phyloP scores from a whole-genome alignment of 2,329 filamentous ascomycete genomes.

The Fusarium poae region DNA sequence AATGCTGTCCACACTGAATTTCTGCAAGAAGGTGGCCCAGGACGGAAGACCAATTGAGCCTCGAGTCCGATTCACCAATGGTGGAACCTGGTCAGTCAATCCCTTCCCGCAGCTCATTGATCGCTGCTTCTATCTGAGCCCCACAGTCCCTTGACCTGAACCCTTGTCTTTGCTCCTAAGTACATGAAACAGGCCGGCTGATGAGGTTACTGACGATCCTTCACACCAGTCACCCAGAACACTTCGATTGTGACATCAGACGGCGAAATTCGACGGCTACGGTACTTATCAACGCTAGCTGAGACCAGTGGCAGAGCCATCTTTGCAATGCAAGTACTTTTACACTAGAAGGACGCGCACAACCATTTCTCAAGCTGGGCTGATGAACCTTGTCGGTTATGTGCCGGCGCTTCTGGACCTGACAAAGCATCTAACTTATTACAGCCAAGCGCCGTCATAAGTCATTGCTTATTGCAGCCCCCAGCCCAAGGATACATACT shows the following conservation, averaged over 20 bases:
- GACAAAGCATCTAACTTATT: neutral
- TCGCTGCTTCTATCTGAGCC: neutral
- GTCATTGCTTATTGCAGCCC: neutral
- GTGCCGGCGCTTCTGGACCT: neutral
- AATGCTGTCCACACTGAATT: constrained; percentile 50
- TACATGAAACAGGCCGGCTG: constrained; percentile 1
- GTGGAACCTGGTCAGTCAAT: constrained; percentile 51
- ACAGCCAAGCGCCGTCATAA: neutral
- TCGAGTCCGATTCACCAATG: constrained; percentile 50
- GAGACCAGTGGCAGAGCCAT: neutral
- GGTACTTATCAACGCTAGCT: constrained; percentile 28
- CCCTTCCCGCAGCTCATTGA: neutral
- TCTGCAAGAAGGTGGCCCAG: constrained; percentile 45
- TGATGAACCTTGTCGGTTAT: neutral
- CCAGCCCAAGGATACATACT: neutral
- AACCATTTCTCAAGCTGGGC: neutral
- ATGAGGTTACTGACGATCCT: constrained; percentile 1
- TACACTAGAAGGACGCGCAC: neutral
- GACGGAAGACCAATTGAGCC: constrained; percentile 49
- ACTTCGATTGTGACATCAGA: constrained; percentile 50
- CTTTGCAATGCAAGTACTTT: neutral
- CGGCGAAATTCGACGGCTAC: constrained; percentile 34
- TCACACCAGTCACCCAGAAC: constrained; percentile 50
- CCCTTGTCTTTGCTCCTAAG: neutral
- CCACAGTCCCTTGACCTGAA: constrained; percentile 3